Conservation (phyloP, 164 flowering plant species). For the Taxillus chinensis region DNA sequence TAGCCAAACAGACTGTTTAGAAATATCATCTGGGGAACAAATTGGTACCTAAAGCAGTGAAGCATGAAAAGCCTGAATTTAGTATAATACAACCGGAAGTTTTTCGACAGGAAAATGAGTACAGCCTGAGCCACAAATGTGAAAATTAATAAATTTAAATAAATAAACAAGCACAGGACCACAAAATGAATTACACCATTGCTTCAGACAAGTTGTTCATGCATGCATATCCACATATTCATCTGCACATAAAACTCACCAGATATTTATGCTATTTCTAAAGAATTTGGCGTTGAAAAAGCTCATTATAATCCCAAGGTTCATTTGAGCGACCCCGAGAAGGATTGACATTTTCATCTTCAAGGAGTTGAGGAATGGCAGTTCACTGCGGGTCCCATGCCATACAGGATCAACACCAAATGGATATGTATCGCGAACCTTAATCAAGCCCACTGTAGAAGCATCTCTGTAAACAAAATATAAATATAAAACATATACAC, state of each 20-base stretch:
- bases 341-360: constrained; percentile 99
- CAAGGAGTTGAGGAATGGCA: constrained; percentile 91
- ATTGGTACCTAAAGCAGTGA: constrained; percentile 69
- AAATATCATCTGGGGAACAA: constrained; percentile 88
- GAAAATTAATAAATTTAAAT: background rate
- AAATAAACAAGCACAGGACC: background rate
- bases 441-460: constrained; percentile 66
- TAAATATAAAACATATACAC: background rate
- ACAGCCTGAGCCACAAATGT: background rate
- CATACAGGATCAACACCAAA: constrained; percentile 94
- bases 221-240: background rate
- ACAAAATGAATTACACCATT: background rate
- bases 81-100: background rate
- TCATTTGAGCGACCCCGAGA: constrained; percentile 94
- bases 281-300: constrained; percentile 79
- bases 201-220: background rate
- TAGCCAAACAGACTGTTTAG: constrained; percentile 89
- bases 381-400: constrained; percentile 91
- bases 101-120: background rate
- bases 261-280: constrained; percentile 47
- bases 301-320: constrained; percentile 88
- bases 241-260: constrained; percentile 35
- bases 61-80: background rate
- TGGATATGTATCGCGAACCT: constrained; percentile 73
- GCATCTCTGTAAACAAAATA: constrained; percentile 50